Evolutionary conservation across 768 basidiomycete species (phyloP).

Genomic region (Scleroderma bovista): DNA sequence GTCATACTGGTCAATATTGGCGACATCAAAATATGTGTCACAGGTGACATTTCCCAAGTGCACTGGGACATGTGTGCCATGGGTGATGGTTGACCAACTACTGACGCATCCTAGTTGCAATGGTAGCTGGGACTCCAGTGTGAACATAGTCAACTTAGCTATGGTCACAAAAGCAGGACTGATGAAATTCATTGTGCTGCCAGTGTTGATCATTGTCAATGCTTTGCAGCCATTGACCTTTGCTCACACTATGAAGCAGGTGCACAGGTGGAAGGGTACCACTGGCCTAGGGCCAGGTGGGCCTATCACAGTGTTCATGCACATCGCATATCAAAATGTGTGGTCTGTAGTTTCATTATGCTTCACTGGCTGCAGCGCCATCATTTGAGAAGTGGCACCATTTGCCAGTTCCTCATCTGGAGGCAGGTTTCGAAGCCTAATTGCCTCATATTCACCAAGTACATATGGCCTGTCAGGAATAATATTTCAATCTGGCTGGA

Average conservation of each 20-base stretch:
- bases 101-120: conserved; percentile 31
- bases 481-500: too few relatives aligned
- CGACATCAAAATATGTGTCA: conserved; percentile 26
- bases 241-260: neutral
- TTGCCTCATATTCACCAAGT: too few relatives aligned
- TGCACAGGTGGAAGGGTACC: neutral
- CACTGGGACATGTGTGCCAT: conserved; percentile 15
- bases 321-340: neutral
- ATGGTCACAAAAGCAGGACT: conserved; percentile 16
- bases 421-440: too few relatives aligned
- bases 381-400: too few relatives aligned
- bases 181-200: conserved; percentile 18
- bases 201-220: conserved; percentile 19
- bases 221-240: conserved; percentile 5
- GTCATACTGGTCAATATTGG: conserved; percentile 34
- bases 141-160: conserved; percentile 2
- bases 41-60: neutral
- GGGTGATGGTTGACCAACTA: conserved; percentile 25
- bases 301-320: neutral
- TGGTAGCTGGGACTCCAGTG: conserved; percentile 10
- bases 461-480: too few relatives aligned
- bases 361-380: too few relatives aligned
- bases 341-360: neutral
- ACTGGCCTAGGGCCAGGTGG: neutral
- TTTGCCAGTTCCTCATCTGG: too few relatives aligned